These are phyloP conservation scores for Syzygium oleosum DNA, from an alignment of 345 rosid species.

Conservation along the genomic window DNA sequence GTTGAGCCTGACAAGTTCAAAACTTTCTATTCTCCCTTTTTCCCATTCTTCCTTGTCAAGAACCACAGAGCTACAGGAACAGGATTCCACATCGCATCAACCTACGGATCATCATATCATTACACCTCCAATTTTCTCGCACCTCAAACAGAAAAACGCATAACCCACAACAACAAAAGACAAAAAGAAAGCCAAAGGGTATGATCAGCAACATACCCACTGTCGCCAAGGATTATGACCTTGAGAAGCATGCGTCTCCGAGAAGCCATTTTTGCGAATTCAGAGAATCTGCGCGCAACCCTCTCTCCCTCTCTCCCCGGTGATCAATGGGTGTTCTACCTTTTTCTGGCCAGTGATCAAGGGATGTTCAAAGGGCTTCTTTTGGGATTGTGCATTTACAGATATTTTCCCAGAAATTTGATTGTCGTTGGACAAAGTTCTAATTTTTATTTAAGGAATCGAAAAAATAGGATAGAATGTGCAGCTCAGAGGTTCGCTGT, in stretches of 20 bases:
- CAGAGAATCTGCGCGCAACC: not conserved
- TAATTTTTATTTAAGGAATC: not conserved
- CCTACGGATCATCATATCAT: not conserved
- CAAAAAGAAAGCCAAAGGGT: not conserved
- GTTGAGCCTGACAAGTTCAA: not conserved
- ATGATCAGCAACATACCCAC: conserved; percentile 38
- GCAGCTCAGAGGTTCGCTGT: not conserved
- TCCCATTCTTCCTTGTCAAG: not conserved
- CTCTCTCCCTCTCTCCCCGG: not conserved
- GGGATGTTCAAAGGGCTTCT: not conserved
- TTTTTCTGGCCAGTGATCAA: not conserved
- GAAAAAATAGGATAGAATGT: not conserved
- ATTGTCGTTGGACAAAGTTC: not conserved
- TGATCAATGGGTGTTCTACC: not conserved
- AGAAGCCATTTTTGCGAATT: conserved; percentile 46
- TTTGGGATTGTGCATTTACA: not conserved
- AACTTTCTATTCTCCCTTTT: not conserved
- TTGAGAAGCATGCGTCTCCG: conserved; percentile 75
- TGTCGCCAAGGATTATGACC: conserved; percentile 85
- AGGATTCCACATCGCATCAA: not conserved
- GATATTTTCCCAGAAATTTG: not conserved
- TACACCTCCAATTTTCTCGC: not conserved
- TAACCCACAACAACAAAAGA: not conserved
- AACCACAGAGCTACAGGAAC: not conserved
- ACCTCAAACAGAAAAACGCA: not conserved